Percentiles rank a stretch among this genome's conserved stretches.
Conservation (phyloP, 768 basidiomycete species). For the Mrakia blollopis region DNA sequence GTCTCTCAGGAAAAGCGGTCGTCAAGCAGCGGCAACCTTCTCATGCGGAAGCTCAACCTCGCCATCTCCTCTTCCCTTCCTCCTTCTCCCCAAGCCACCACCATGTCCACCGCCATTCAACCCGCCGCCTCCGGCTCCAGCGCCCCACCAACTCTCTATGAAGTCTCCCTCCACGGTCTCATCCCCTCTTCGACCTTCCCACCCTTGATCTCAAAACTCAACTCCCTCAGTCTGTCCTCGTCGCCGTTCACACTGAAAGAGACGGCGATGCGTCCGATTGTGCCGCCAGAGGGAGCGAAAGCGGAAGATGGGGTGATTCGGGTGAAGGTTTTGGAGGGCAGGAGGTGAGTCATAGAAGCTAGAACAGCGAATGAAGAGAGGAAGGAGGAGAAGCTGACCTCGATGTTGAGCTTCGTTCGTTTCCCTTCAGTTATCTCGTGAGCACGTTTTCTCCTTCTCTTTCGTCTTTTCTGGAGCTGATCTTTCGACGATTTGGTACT, state of each 20-base stretch:
- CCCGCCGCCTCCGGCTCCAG: neutral
- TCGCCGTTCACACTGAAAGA: slow-evolving; percentile 2
- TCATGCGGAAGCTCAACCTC: neutral
- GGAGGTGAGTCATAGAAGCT: neutral
- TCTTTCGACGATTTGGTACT: neutral
- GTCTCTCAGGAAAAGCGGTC: too few relatives aligned
- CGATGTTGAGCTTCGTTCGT: neutral
- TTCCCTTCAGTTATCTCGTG: slow-evolving; percentile 17
- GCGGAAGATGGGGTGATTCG: slow-evolving; percentile 6
- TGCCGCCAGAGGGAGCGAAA: neutral
- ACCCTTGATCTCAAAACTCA: slow-evolving; percentile 1
- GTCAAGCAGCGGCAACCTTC: too few relatives aligned
- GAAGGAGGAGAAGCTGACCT: neutral
- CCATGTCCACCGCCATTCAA: neutral
- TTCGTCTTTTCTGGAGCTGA: neutral
- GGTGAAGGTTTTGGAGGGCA: neutral
- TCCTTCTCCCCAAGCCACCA: neutral
- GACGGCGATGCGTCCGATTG: neutral
- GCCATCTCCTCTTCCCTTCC: neutral
- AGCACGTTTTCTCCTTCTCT: neutral
- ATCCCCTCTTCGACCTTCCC: neutral
- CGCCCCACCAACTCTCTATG: neutral
- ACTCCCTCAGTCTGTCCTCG: neutral
- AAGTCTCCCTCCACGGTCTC: slow-evolving; percentile 23
- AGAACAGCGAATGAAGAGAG: neutral